phyloP scores from a whole-genome alignment of 257 asterid genomes.

The Petrea volubilis region DNA sequence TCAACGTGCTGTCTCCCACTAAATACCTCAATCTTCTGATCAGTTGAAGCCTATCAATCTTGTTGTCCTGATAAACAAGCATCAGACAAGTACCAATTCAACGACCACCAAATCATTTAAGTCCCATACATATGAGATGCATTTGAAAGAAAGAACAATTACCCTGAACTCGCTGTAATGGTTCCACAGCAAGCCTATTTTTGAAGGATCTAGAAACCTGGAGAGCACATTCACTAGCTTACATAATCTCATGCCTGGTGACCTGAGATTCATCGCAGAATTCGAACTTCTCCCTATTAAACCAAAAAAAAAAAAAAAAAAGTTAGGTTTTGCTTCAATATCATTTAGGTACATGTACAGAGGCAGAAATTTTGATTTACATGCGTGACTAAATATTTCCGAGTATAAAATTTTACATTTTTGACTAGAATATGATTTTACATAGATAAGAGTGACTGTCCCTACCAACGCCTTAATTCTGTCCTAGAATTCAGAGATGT shows the following conservation, averaged over 20 bases:
- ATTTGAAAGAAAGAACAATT: not conserved
- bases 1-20: constrained; percentile 41
- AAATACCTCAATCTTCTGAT: constrained; percentile 31
- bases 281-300: constrained; percentile 2
- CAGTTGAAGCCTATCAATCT: constrained; percentile 26
- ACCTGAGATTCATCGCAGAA: constrained; percentile 12
- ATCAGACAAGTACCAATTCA: not conserved
- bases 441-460: no score
- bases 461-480: no score
- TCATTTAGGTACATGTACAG: no score
- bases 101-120: not conserved
- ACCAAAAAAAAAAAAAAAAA: no score
- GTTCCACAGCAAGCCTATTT: constrained; percentile 28
- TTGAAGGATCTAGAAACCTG: constrained; percentile 34
- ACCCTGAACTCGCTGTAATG: constrained; percentile 36
- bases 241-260: constrained; percentile 23
- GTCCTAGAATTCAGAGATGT: no score
- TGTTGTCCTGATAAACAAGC: constrained; percentile 36
- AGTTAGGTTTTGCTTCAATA: no score
- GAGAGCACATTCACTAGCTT: constrained; percentile 39
- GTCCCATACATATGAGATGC: not conserved
- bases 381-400: no score
- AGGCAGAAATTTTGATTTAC: no score
- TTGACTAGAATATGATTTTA: no score
- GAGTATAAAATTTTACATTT: no score